These are phyloP conservation scores for Talaromyces stipitatus DNA, from an alignment of 495 filamentous ascomycete genomes.

Conservation along the genomic window DNA sequence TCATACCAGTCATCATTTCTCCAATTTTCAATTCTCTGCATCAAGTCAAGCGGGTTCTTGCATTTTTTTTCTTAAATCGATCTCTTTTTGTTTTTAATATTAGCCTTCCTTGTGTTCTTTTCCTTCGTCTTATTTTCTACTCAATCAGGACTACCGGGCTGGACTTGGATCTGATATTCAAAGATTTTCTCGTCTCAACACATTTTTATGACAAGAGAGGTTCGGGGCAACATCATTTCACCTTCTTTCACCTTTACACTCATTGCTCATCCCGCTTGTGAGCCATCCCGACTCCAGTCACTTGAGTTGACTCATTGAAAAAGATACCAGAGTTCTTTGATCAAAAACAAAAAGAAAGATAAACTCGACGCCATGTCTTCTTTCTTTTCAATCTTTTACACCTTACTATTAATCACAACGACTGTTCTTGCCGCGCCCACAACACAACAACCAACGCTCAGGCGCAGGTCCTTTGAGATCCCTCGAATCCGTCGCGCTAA, in stretches of 20 bases:
- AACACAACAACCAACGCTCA: conserved; percentile 12
- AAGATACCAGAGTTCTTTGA: neutral
- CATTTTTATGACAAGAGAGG: neutral
- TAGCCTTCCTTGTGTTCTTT: conserved; percentile 6
- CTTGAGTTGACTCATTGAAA: conserved; percentile 5
- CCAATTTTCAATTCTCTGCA: neutral
- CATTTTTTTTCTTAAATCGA: conserved; percentile 15
- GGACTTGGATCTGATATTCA: conserved; percentile 9
- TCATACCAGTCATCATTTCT: neutral
- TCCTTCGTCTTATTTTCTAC: conserved; percentile 12
- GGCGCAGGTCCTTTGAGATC: conserved; percentile 49
- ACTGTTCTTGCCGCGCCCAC: conserved; percentile 28
- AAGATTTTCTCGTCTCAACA: neutral
- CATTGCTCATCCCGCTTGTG: neutral
- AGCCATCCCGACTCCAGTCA: neutral
- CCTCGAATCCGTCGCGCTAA: conserved; percentile 47
- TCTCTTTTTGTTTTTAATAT: conserved; percentile 3
- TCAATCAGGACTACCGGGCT: conserved; percentile 14
- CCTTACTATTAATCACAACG: neutral
- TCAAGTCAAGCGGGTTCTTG: conserved; percentile 5
- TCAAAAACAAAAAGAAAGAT: neutral
- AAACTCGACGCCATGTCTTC: conserved; percentile 2
- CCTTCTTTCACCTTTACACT: neutral
- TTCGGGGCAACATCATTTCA: neutral
- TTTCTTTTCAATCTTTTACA: neutral